These are phyloP conservation scores for Diaporthe sp. DNA, from an alignment of 2,329 filamentous ascomycete genomes.

Conservation along the genomic window DNA sequence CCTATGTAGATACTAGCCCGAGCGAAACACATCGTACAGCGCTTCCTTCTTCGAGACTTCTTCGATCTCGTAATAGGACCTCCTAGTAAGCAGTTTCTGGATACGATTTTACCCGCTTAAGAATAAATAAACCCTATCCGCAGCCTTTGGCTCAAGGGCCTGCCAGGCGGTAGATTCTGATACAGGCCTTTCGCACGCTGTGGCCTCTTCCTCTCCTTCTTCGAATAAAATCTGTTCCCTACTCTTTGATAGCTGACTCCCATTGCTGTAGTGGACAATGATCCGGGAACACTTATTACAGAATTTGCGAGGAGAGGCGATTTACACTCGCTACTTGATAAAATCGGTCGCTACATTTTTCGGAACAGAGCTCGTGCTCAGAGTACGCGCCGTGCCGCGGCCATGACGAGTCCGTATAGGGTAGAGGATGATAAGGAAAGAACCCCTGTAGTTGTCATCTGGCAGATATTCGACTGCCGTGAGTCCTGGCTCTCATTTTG, in stretches of 20 bases:
- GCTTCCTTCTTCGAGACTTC: background rate
- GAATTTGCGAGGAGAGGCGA: constrained; percentile 4
- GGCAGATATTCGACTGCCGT: constrained; percentile 31
- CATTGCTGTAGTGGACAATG: background rate
- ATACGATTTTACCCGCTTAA: no score
- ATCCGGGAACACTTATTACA: background rate
- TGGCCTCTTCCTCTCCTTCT: no score
- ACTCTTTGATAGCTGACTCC: no score
- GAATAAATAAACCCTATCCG: no score
- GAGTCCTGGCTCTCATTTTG: background rate
- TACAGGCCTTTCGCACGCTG: no score
- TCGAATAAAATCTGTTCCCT: no score
- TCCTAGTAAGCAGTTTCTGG: no score
- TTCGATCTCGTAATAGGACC: background rate
- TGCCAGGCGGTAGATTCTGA: no score
- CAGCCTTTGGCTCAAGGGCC: no score
- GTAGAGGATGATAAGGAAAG: background rate
- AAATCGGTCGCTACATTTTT: background rate
- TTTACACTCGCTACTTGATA: background rate
- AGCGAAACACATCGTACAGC: constrained; percentile 17
- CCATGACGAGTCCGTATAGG: background rate
- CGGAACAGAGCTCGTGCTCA: background rate
- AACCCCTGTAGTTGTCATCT: background rate
- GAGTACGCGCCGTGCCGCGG: no score
- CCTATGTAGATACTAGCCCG: background rate